Evolutionary conservation across 2,329 filamentous ascomycete species (phyloP).

Genomic region (Rosellinia necatrix): DNA sequence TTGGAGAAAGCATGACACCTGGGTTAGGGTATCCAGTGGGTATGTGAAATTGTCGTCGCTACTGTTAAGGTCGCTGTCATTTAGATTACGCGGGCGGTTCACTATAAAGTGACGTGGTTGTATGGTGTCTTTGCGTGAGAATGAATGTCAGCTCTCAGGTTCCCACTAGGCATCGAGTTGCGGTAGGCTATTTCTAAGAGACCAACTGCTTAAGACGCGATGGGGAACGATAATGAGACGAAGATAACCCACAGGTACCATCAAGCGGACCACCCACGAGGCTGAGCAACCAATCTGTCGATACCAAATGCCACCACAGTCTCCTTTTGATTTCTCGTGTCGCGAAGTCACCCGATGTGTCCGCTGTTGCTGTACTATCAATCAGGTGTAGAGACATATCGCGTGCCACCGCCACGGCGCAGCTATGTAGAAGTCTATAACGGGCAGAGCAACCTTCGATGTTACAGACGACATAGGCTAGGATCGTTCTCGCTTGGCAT

Average conservation of each 20-base stretch:
- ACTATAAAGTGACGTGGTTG: constrained; percentile 48
- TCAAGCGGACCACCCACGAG: constrained; percentile 22
- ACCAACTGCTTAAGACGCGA: background rate
- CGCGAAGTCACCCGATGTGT: constrained; percentile 30
- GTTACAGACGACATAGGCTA: constrained; percentile 47
- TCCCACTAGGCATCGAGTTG: background rate
- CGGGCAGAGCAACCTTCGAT: constrained; percentile 44
- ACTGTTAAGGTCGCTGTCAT: constrained; percentile 44
- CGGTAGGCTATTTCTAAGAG: too few relatives aligned
- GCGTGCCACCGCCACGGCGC: constrained; percentile 39
- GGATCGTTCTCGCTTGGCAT: constrained; percentile 45
- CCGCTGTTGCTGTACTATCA: constrained; percentile 40
- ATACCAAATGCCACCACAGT: constrained; percentile 51
- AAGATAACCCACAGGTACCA: constrained; percentile 24
- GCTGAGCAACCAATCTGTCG: constrained; percentile 47
- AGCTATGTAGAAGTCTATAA: constrained; percentile 40
- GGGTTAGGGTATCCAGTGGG: constrained; percentile 41
- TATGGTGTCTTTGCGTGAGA: constrained; percentile 44
- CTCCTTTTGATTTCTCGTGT: constrained; percentile 46
- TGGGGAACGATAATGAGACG: background rate
- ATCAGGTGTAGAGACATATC: constrained; percentile 47
- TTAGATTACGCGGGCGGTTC: constrained; percentile 45
- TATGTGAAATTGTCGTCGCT: constrained; percentile 37
- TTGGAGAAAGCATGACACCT: constrained; percentile 46
- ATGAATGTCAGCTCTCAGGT: constrained; percentile 34